These are phyloP conservation scores for Ganoderma meredithae DNA, from an alignment of 1,284 basidiomycete species.

Conservation along the genomic window DNA sequence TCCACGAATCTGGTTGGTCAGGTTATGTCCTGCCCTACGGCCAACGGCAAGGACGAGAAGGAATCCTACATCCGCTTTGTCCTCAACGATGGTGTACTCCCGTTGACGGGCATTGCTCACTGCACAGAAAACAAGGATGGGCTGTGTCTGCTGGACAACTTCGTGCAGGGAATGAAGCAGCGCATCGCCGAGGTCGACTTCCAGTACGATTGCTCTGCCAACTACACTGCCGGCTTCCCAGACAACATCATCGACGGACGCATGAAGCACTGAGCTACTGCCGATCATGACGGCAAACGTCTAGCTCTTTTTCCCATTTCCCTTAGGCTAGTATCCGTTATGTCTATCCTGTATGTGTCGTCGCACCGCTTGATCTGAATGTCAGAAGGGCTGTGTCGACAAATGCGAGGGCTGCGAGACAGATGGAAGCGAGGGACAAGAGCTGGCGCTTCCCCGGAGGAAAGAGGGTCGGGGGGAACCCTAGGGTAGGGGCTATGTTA, in stretches of 20 bases:
- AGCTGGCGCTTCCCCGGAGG: too few species aligned
- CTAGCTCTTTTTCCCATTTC: neutral
- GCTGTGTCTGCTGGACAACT: constrained; percentile 34
- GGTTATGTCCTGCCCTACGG: constrained; percentile 58
- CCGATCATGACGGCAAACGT: neutral
- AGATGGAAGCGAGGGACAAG: constrained; percentile 3
- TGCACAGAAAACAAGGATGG: constrained; percentile 37
- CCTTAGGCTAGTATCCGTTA: too few species aligned
- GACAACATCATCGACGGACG: constrained; percentile 35
- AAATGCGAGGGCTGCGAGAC: neutral
- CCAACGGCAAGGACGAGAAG: constrained; percentile 18
- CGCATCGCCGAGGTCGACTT: constrained; percentile 37
- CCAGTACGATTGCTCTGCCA: constrained; percentile 35
- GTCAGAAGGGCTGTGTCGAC: neutral
- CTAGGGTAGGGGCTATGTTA: constrained; percentile 35
- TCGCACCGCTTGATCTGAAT: neutral
- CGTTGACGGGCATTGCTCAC: constrained; percentile 49
- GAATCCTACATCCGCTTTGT: constrained; percentile 61
- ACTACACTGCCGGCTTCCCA: constrained; percentile 34
- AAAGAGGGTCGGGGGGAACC: too few species aligned
- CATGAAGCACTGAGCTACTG: constrained; percentile 22
- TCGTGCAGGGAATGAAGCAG: constrained; percentile 37
- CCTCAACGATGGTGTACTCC: constrained; percentile 67
- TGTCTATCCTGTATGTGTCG: neutral
- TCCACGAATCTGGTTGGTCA: constrained; percentile 66